Conservation (phyloP, 192 early-diverging fungal species). For the Ramicandelaber brevisporus region DNA sequence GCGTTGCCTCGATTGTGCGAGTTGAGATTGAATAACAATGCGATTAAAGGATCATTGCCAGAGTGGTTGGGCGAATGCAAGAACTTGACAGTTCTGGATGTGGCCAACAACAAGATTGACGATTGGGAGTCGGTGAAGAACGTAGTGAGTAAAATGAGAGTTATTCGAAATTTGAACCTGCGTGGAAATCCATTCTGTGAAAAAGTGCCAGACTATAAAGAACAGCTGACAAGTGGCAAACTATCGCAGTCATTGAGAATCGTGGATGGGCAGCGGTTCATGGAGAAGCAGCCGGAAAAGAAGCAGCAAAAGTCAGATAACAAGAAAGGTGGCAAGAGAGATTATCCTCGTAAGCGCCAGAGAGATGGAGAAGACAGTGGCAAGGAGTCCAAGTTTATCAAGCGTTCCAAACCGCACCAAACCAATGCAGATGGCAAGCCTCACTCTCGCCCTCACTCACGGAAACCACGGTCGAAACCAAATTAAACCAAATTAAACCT, state of each 20-base stretch:
- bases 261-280: constrained; percentile 7
- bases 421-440: too few species aligned
- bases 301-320: too few species aligned
- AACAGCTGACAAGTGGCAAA: neutral
- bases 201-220: constrained; percentile 3
- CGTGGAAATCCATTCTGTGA: constrained; percentile 7
- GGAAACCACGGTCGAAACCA: too few species aligned
- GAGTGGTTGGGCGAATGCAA: constrained; percentile 21
- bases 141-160: constrained; percentile 1
- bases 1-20: constrained; percentile 32
- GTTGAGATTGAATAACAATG: constrained; percentile 50
- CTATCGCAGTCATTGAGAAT: constrained; percentile 4
- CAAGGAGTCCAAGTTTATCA: too few species aligned
- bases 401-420: too few species aligned
- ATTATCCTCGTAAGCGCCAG: too few species aligned
- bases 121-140: constrained; percentile 19
- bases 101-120: constrained; percentile 38
- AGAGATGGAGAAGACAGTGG: too few species aligned
- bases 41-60: constrained; percentile 27
- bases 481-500: too few species aligned
- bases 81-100: constrained; percentile 39
- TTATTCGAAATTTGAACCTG: constrained; percentile 5
- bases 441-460: too few species aligned
- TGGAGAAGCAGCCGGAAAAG: constrained; percentile 4
- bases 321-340: too few species aligned